Evolutionary conservation across 2,329 filamentous ascomycete species (phyloP), one percentile per base, ranked within the genome.

Genomic region (Neofusicoccum laricinum): DNA sequence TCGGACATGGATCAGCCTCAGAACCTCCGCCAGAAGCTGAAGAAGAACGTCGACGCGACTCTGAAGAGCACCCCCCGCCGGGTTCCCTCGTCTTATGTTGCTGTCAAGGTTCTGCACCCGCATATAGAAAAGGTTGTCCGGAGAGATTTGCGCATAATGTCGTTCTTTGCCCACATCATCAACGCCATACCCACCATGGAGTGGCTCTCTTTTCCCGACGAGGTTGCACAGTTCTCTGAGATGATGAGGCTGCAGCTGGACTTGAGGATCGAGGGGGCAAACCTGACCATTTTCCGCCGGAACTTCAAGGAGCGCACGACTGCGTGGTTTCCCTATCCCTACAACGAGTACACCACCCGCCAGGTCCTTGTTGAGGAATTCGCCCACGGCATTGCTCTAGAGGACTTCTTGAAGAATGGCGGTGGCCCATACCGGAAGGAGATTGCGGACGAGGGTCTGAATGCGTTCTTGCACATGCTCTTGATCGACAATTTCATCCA

Each of bases 161-260:
- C 82, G 8, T 92, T 96, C 79, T 97, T 99, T 72, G 95, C 95
- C 15, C 84, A 86, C 0, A 72, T 90, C 5, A 88, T 99, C 69
- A 96, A 98, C 76, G 80, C 85, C 1, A 90, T 99, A 36, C 95
- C 95, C 0, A 97, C 93, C 0, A 95, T 99, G 73, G 92, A 98
- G 77, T 99, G 95, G 95, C 84, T 99, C 5, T 97, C 94, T 0
- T 86, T 99, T 8, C 95, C 95, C 0, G 94, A 97, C 69, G 95
- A 99, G 75, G 95, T 98, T 2, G 79, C 84, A 14, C 93, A 98
- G 72, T 99, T 99, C 73, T 94, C 93, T 25, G 91, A 96, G 74
- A 99, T 99, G 95, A 99, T 99, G 95, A 90, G 90, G 71, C 82
- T 98, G n/a, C 95, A 99, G 75, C 83, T 99, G 2, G 95, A 99